phyloP scores from a whole-genome alignment of 2,329 filamentous ascomycete species.

The Lasiodiplodia sp. region DNA sequence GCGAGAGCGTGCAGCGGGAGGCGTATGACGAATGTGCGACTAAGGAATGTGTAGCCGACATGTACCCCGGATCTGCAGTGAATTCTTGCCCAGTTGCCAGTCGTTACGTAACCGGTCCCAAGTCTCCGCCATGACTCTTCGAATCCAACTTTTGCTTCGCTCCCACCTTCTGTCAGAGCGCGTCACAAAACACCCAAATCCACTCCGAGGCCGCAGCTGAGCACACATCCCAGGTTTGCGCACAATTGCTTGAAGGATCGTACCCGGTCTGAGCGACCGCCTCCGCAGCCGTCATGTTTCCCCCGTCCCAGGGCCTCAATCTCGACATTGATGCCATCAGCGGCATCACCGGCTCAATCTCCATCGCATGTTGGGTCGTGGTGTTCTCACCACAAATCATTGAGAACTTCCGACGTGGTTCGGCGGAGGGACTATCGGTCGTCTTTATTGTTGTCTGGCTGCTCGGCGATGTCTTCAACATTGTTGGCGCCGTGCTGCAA shows the following conservation, averaged over 20 bases:
- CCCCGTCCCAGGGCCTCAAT: slow-evolving; percentile 64
- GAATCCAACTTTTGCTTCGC: not conserved
- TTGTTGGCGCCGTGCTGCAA: slow-evolving; percentile 88
- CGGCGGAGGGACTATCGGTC: slow-evolving; percentile 86
- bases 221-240: not conserved
- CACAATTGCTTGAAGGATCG: not conserved
- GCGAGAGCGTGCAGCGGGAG: not conserved
- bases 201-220: not conserved
- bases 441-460: slow-evolving; percentile 95
- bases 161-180: not conserved
- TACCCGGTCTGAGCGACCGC: not conserved
- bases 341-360: slow-evolving; percentile 93
- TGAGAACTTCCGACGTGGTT: slow-evolving; percentile 86
- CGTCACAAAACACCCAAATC: not conserved
- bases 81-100: slow-evolving; percentile 4
- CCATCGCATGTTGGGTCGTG: slow-evolving; percentile 95
- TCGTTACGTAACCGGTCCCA: slow-evolving; percentile 19
- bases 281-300: slow-evolving; percentile 52
- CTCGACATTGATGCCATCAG: slow-evolving; percentile 90
- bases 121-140: slow-evolving; percentile 5
- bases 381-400: slow-evolving; percentile 98
- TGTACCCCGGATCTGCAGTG: slow-evolving; percentile 23
- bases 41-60: slow-evolving; percentile 17
- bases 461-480: slow-evolving; percentile 94
- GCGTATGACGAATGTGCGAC: not conserved